Base-by-base conservation (phyloP, 2,329 filamentous ascomycete genomes). In the Scleromitrula shiraiana region DNA sequence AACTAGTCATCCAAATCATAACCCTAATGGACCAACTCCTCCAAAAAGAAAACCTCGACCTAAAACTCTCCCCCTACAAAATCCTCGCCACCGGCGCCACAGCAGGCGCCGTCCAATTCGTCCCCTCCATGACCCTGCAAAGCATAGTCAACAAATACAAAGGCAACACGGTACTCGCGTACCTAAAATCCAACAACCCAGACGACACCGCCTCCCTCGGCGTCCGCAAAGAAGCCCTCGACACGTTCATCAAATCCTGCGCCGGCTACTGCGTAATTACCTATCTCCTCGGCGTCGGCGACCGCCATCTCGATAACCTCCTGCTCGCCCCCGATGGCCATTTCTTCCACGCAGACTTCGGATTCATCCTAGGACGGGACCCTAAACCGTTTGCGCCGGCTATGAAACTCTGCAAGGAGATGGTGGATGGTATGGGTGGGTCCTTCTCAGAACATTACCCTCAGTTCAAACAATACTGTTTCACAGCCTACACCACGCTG, bases 241-340 rank as follows among this genome's bases (percentile, higher is more conserved):
- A 98, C 58, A 96, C 85, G 1, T 98, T 95, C 64, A 82, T 97
- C 62, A 91, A 90, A 63, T 95, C 89, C 0, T 96, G 93, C 62
- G 93, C 93, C 0, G 93, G 93, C 27, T 98, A 98, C 68, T 97
- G 93, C 65, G 93, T 98, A 12, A 96, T 98, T 57, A 98, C 94
- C 0, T 98, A 98, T 65, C 86, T 98, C 14, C 78, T 98, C 10
- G 94, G 93, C 26, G 93, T 98, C 2, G 93, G 93, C 17, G 93
- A 98, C 64, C 83, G 93, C 2, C 93, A 98, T 67, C 76, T 97
- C 2, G 93, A 98, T 65, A 98, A 98, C 61, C 78, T 98, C 1
- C 80, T 98, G 22, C 79, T 98, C 5, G 80, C 89, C 0, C 90
- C 93, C 1, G 85, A 90, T 57, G 93, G 82, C 0, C 88, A 94